Conservation (phyloP, 2,329 filamentous ascomycete genomes). For the Podosphaera leucotricha region DNA sequence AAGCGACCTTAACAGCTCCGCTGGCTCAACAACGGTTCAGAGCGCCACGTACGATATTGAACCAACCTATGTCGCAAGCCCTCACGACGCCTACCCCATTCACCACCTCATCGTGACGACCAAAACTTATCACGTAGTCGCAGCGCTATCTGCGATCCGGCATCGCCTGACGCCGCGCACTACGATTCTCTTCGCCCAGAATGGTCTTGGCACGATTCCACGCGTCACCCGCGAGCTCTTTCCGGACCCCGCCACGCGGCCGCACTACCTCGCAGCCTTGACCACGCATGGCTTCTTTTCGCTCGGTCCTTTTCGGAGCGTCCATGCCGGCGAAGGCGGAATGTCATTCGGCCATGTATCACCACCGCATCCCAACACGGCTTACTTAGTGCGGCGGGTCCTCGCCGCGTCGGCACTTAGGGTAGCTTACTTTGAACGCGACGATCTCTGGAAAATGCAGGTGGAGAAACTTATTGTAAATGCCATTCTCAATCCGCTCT, state of each 20-base stretch:
- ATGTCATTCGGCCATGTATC: slow-evolving; percentile 21
- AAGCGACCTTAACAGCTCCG: slow-evolving; percentile 5
- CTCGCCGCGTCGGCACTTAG: slow-evolving; percentile 21
- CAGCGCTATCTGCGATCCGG: slow-evolving; percentile 32
- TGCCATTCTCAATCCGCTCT: slow-evolving; percentile 63
- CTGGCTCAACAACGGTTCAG: not conserved
- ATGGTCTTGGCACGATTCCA: slow-evolving; percentile 56
- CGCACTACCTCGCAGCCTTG: slow-evolving; percentile 49
- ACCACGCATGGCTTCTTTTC: slow-evolving; percentile 33
- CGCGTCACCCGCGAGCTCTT: slow-evolving; percentile 34
- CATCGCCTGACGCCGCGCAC: slow-evolving; percentile 37
- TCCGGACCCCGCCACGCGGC: slow-evolving; percentile 30
- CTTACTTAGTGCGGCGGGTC: slow-evolving; percentile 16
- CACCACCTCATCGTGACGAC: slow-evolving; percentile 55
- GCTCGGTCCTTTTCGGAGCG: slow-evolving; percentile 24
- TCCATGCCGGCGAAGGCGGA: slow-evolving; percentile 27
- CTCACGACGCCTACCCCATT: slow-evolving; percentile 21
- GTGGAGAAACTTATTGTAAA: slow-evolving; percentile 74
- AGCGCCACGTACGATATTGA: slow-evolving; percentile 9
- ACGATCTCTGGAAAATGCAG: slow-evolving; percentile 35
- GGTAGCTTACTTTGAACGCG: slow-evolving; percentile 18
- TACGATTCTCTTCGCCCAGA: slow-evolving; percentile 69
- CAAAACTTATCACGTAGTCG: slow-evolving; percentile 47
- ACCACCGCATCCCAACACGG: slow-evolving; percentile 5
- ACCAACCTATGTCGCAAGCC: slow-evolving; percentile 1